Percentiles rank a stretch among this genome's conserved stretches.
phyloP scores from a whole-genome alignment of 23 red algal species.

The Gracilaria gracilis region DNA sequence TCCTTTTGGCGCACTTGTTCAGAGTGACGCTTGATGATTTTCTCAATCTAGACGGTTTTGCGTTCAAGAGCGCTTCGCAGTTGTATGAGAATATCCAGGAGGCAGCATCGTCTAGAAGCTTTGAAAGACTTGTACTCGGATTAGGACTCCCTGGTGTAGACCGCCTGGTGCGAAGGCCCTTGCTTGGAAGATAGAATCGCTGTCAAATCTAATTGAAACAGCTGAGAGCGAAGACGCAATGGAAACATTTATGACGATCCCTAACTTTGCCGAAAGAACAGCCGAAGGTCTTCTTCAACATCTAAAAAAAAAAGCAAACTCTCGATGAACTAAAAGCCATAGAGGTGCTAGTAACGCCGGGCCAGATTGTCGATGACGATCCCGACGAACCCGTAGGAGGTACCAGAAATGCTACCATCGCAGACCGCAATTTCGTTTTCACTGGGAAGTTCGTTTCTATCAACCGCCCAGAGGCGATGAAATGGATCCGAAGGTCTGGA shows the following conservation, averaged over 20 bases:
- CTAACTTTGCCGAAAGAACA: conserved; percentile 65
- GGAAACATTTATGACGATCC: conserved; percentile 26
- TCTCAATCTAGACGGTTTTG: conserved; percentile 54
- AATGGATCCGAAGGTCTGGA: conserved; percentile 51
- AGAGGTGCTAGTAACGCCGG: neutral
- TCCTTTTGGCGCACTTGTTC: conserved; percentile 61
- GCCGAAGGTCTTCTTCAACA: conserved; percentile 48
- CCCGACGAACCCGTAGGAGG: neutral
- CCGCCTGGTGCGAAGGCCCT: conserved; percentile 47
- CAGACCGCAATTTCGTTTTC: conserved; percentile 72
- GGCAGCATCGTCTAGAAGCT: conserved; percentile 25
- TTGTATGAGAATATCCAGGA: conserved; percentile 49
- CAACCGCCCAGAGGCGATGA: conserved; percentile 39
- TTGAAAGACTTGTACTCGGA: conserved; percentile 66
- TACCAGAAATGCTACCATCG: neutral
- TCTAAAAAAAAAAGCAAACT: conserved; percentile 16
- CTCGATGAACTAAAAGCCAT: conserved; percentile 57
- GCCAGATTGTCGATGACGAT: conserved; percentile 45
- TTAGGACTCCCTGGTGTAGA: conserved; percentile 67
- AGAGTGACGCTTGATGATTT: conserved; percentile 58
- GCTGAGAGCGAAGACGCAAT: neutral
- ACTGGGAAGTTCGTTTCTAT: conserved; percentile 64
- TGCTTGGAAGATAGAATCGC: conserved; percentile 24
- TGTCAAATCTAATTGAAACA: conserved; percentile 35
- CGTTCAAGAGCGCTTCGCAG: conserved; percentile 49